These are phyloP conservation scores for Fusarium metavorans DNA, from an alignment of 2,329 filamentous ascomycete genomes.

Conservation along the genomic window DNA sequence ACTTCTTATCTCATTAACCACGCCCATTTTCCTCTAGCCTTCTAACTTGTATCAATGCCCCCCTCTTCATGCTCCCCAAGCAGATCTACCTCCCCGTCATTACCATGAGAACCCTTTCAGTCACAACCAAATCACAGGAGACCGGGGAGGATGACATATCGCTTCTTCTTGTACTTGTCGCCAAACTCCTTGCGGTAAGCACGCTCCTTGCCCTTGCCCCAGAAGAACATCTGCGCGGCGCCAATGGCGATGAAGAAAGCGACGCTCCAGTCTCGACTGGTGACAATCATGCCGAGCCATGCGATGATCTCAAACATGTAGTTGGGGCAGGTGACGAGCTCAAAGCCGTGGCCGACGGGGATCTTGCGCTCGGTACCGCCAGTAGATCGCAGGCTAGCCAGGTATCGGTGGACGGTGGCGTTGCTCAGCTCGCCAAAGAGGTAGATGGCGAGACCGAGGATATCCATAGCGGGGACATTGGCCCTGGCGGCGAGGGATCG, in stretches of 20 bases:
- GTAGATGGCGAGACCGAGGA: slow-evolving; percentile 78
- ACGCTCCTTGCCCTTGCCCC: slow-evolving; percentile 93
- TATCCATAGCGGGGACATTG: slow-evolving; percentile 65
- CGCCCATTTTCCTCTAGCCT: slow-evolving; percentile 10
- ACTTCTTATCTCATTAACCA: slow-evolving; percentile 1
- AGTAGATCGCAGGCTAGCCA: slow-evolving; percentile 80
- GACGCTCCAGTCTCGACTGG: slow-evolving; percentile 83
- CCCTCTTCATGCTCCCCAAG: neutral
- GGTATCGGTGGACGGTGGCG: slow-evolving; percentile 80
- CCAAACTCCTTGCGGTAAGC: slow-evolving; percentile 92
- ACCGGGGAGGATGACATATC: slow-evolving; percentile 83
- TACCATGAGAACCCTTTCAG: neutral
- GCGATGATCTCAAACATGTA: slow-evolving; percentile 93
- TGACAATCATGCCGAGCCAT: slow-evolving; percentile 85
- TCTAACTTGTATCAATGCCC: neutral
- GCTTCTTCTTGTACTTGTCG: slow-evolving; percentile 96
- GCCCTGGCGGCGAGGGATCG: slow-evolving; percentile 73
- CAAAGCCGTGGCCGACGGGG: slow-evolving; percentile 86
- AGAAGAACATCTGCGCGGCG: slow-evolving; percentile 82
- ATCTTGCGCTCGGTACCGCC: slow-evolving; percentile 91
- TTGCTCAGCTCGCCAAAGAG: slow-evolving; percentile 84
- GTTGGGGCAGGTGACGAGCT: slow-evolving; percentile 92
- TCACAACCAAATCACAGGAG: slow-evolving; percentile 65
- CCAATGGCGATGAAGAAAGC: slow-evolving; percentile 81
- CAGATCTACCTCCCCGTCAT: neutral